phyloP scores from a whole-genome alignment of 495 filamentous ascomycete species.

The Neurospora cerealis region DNA sequence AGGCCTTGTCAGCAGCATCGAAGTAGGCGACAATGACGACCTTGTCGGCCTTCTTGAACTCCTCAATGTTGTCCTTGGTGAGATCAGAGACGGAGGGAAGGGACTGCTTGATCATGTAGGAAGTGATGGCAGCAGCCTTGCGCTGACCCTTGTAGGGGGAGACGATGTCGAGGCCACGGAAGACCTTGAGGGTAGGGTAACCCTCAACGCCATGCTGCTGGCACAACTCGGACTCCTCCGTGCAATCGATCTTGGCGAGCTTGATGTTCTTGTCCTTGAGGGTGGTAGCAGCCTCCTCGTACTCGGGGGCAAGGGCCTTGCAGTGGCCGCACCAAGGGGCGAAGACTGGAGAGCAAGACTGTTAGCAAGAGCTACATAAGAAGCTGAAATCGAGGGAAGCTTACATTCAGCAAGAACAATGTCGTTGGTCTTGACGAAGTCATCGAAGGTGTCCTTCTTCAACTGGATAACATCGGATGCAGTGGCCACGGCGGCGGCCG shows the following conservation, averaged over 20 bases:
- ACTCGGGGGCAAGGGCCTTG: slow-evolving; percentile 77
- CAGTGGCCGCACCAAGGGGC: slow-evolving; percentile 73
- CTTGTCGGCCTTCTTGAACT: slow-evolving; percentile 97
- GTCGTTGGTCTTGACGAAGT: slow-evolving; percentile 76
- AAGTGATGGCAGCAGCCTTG: slow-evolving; percentile 90
- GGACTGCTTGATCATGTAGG: slow-evolving; percentile 98
- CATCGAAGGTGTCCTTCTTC: slow-evolving; percentile 73
- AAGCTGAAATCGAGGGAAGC: slow-evolving; percentile 14
- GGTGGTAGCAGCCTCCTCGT: slow-evolving; percentile 83
- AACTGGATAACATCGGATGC: slow-evolving; percentile 75
- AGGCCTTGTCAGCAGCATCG: slow-evolving; percentile 70
- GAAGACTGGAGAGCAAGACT: slow-evolving; percentile 40
- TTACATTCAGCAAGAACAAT: slow-evolving; percentile 74
- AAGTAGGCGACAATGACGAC: slow-evolving; percentile 89
- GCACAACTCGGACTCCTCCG: slow-evolving; percentile 86
- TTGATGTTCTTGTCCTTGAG: slow-evolving; percentile 93
- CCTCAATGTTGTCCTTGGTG: slow-evolving; percentile 69
- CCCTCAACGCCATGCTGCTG: slow-evolving; percentile 83
- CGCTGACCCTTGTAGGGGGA: slow-evolving; percentile 79
- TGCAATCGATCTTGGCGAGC: slow-evolving; percentile 93
- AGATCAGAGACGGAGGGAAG: slow-evolving; percentile 84
- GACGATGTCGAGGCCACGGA: slow-evolving; percentile 81
- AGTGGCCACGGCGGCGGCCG: slow-evolving; percentile 50
- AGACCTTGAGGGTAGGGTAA: slow-evolving; percentile 97
- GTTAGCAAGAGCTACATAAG: slow-evolving; percentile 7